phyloP scores from a whole-genome alignment of 164 flowering plant species.

The Stephania cephalantha region DNA sequence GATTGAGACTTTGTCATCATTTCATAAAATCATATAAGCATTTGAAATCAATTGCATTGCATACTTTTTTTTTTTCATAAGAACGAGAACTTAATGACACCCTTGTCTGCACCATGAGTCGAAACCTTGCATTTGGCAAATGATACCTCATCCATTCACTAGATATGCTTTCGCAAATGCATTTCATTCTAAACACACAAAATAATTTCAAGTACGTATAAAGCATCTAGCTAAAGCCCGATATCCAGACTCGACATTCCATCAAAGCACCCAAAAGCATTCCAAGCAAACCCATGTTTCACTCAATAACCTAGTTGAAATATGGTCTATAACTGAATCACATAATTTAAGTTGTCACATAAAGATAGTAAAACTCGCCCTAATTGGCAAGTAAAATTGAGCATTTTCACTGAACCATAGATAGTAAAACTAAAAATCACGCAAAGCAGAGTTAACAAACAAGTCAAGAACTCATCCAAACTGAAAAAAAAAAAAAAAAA shows the following conservation, averaged over 20 bases:
- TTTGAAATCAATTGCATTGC: background rate
- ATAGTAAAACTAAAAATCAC: too few relatives aligned
- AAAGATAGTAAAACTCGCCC: background rate
- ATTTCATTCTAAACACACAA: background rate
- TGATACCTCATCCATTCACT: too few relatives aligned
- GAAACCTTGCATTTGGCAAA: too few relatives aligned
- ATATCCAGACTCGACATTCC: background rate
- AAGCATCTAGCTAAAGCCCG: background rate
- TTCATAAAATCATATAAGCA: background rate
- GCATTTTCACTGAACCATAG: too few relatives aligned
- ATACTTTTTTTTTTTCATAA: too few relatives aligned
- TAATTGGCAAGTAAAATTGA: too few relatives aligned
- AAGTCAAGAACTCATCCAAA: background rate
- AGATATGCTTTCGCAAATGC: too few relatives aligned
- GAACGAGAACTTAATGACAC: too few relatives aligned
- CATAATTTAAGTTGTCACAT: background rate
- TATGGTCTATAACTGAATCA: background rate
- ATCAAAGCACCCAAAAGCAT: background rate
- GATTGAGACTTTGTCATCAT: too few relatives aligned
- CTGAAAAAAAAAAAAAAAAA: background rate
- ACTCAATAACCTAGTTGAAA: background rate
- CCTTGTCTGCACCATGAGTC: too few relatives aligned
- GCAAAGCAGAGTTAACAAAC: background rate
- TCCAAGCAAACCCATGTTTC: background rate
- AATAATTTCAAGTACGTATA: background rate